Evolutionary conservation across 1,139 yeast species (phyloP).

Genomic region (Debaryomyces coudertii): DNA sequence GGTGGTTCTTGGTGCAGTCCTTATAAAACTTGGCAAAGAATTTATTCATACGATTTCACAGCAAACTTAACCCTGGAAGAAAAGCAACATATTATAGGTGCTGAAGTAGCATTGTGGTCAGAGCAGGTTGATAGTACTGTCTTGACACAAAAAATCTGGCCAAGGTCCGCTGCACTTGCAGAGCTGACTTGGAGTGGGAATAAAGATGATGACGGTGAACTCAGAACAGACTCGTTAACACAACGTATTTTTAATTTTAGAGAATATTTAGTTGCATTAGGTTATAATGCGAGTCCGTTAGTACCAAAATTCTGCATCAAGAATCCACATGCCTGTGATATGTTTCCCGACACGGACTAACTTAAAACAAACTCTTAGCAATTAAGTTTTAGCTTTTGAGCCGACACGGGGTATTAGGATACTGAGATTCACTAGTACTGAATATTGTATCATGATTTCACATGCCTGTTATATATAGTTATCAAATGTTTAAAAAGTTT

Average conservation of each 20-base stretch:
- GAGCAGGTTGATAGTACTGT: conserved; percentile 46
- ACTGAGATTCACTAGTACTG: no score
- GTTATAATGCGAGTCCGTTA: conserved; percentile 41
- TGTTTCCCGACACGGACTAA: no score
- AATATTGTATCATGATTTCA: no score
- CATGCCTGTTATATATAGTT: conserved; percentile 28
- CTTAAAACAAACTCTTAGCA: no score
- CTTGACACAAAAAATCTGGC: conserved; percentile 46
- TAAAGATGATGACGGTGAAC: conserved; percentile 31
- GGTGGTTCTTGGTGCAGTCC: conserved; percentile 57
- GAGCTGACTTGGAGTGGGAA: conserved; percentile 54
- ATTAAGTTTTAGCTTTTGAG: no score
- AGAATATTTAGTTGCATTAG: conserved; percentile 45
- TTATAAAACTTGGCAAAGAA: conserved; percentile 53
- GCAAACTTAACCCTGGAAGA: conserved; percentile 38
- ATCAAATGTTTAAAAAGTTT: no score
- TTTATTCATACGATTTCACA: conserved; percentile 44
- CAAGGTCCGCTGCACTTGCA: conserved; percentile 51
- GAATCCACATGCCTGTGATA: conserved; percentile 38
- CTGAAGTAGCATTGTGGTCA: conserved; percentile 50
- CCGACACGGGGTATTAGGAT: no score
- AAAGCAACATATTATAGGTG: conserved; percentile 42
- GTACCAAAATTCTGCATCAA: conserved; percentile 44
- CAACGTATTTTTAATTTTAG: conserved; percentile 47
- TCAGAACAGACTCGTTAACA: conserved; percentile 36